phyloP scores from a whole-genome alignment of 1,284 basidiomycete genomes.

The Ceraceosorus bombacis region DNA sequence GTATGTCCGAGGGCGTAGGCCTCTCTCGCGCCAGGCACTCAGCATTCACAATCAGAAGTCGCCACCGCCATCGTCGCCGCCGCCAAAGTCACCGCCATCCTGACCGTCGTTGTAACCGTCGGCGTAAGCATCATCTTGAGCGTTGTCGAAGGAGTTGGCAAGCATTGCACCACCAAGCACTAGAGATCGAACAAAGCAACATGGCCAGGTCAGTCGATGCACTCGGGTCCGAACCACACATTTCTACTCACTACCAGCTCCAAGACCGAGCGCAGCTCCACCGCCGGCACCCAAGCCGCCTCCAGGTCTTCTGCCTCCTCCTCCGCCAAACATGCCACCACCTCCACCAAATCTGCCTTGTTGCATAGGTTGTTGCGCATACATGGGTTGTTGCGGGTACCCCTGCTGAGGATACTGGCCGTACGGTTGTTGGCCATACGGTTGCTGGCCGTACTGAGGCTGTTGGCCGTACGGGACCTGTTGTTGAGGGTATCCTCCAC shows the following conservation, averaged over 20 bases:
- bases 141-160: conserved; percentile 17
- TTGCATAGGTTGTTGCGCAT: conserved; percentile 6
- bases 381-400: conserved; percentile 3
- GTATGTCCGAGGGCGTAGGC: no score
- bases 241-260: conserved; percentile 20
- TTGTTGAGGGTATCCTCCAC: conserved; percentile 16
- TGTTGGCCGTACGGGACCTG: conserved; percentile 7
- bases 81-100: not conserved
- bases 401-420: conserved; percentile 3
- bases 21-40: no score
- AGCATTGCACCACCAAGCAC: conserved; percentile 16
- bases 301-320: conserved; percentile 8
- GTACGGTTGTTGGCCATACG: conserved; percentile 3
- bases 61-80: not conserved
- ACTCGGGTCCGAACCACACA: not conserved
- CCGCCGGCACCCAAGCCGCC: not conserved
- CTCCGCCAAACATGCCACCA: conserved; percentile 13
- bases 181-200: not conserved
- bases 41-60: not conserved
- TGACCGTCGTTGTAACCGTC: conserved; percentile 40
- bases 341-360: conserved; percentile 14
- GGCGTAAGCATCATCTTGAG: conserved; percentile 36
- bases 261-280: conserved; percentile 24
- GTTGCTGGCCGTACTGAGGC: not conserved
- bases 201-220: not conserved